These are phyloP conservation scores for Citrus glauca DNA, from an alignment of 345 rosid genomes.

Conservation along the genomic window DNA sequence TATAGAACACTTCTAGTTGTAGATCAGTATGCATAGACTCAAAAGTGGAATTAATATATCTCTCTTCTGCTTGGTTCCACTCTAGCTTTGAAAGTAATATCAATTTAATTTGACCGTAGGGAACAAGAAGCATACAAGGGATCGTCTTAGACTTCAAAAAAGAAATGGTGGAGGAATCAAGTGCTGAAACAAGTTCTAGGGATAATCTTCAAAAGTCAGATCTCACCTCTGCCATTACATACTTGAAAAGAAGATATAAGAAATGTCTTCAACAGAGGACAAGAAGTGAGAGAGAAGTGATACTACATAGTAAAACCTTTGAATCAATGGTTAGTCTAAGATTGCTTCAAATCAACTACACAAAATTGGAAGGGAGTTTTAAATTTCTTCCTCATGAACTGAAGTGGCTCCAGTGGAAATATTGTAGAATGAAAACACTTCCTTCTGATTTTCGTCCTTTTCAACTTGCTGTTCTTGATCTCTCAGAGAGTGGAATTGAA, in stretches of 20 bases:
- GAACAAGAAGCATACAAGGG: slow-evolving; percentile 41
- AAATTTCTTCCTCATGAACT: slow-evolving; percentile 43
- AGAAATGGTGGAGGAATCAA: slow-evolving; percentile 6
- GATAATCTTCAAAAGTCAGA: slow-evolving; percentile 1
- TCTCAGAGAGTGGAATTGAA: slow-evolving; percentile 52
- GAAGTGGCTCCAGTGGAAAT: slow-evolving; percentile 74
- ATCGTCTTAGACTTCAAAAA: slow-evolving; percentile 35
- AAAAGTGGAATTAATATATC: background rate
- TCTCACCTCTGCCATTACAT: slow-evolving; percentile 7
- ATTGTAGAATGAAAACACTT: slow-evolving; percentile 44
- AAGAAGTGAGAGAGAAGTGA: slow-evolving; percentile 17
- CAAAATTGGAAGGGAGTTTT: slow-evolving; percentile 46
- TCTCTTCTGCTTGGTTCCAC: background rate
- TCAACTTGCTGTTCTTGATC: slow-evolving; percentile 65
- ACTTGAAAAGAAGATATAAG: slow-evolving; percentile 17
- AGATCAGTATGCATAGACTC: background rate
- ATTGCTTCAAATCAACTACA: slow-evolving; percentile 61
- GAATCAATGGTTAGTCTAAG: slow-evolving; percentile 46
- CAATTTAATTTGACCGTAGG: slow-evolving; percentile 28
- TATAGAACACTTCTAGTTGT: background rate
- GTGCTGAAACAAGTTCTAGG: background rate
- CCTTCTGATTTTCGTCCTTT: slow-evolving; percentile 34
- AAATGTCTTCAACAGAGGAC: slow-evolving; percentile 5
- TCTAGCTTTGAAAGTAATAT: background rate
- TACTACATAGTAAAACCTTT: slow-evolving; percentile 35